Evolutionary conservation across 495 filamentous ascomycete genomes (phyloP).

Genomic region (Delitschia confertaspora): DNA sequence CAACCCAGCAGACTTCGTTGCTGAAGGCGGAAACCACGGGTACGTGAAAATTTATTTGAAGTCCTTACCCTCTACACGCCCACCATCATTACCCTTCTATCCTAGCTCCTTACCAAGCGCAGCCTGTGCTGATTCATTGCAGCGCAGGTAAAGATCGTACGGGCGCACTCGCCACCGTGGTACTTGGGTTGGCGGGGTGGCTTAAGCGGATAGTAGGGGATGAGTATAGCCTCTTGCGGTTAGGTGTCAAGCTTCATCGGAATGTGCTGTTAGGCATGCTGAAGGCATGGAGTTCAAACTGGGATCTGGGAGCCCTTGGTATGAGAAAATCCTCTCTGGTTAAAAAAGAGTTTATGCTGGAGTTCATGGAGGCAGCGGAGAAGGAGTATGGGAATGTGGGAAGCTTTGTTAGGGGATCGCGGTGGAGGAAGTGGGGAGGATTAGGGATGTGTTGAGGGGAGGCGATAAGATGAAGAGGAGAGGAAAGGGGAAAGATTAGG

Average conservation of each 20-base stretch:
- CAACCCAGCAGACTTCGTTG: too few relatives aligned
- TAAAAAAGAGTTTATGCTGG: constrained; percentile 38
- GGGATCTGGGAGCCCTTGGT: constrained; percentile 23
- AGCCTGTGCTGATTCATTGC: constrained; percentile 50
- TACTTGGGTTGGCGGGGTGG: constrained; percentile 50
- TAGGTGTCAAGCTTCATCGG: constrained; percentile 42
- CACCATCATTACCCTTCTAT: too few relatives aligned
- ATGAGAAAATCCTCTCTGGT: constrained; percentile 26
- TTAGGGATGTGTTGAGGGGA: constrained; percentile 37
- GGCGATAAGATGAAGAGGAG: too few relatives aligned
- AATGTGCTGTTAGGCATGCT: constrained; percentile 40
- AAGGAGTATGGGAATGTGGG: constrained; percentile 49
- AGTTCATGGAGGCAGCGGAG: constrained; percentile 41
- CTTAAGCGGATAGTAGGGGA: constrained; percentile 47
- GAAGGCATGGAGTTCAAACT: constrained; percentile 35
- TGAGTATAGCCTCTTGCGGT: constrained; percentile 54
- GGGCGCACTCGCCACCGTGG: constrained; percentile 51
- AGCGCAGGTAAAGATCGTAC: constrained; percentile 58
- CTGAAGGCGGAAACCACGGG: constrained; percentile 6
- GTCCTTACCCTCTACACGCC: too few relatives aligned
- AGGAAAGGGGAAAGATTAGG: too few relatives aligned
- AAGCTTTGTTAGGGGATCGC: constrained; percentile 43
- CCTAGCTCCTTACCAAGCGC: too few relatives aligned
- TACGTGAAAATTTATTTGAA: too few relatives aligned
- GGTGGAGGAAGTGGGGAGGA: constrained; percentile 43